phyloP scores from a whole-genome alignment of 352 stramenopile species.

The Bremia lactucae region DNA sequence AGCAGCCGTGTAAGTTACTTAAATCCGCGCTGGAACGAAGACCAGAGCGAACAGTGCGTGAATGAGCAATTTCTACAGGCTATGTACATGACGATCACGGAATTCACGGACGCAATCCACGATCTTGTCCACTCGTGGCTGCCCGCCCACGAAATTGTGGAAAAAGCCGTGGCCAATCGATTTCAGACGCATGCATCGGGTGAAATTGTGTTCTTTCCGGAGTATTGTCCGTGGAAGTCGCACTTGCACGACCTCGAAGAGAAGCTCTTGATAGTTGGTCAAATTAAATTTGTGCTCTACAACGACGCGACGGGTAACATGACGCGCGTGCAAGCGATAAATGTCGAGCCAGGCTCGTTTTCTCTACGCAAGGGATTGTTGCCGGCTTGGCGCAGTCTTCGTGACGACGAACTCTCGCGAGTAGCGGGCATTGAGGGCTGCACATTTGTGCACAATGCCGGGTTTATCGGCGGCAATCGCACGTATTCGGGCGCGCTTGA shows the following conservation, averaged over 20 bases:
- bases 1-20: slow-evolving; percentile 85
- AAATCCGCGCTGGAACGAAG: slow-evolving; percentile 96
- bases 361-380: slow-evolving; percentile 87
- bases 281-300: slow-evolving; percentile 98
- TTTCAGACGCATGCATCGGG: slow-evolving; percentile 86
- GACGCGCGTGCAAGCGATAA: slow-evolving; percentile 94
- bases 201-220: slow-evolving; percentile 89
- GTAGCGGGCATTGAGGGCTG: slow-evolving; percentile 87
- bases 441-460: slow-evolving; percentile 96
- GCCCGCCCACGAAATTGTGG: slow-evolving; percentile 88
- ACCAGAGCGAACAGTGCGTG: slow-evolving; percentile 51
- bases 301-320: slow-evolving; percentile 87
- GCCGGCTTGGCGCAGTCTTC: slow-evolving; percentile 89
- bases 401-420: slow-evolving; percentile 87
- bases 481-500: slow-evolving; percentile 91
- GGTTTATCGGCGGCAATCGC: slow-evolving; percentile 97
- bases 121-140: slow-evolving; percentile 91
- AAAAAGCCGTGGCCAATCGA: slow-evolving; percentile 80
- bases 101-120: slow-evolving; percentile 89
- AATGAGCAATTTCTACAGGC: slow-evolving; percentile 93
- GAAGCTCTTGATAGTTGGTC: slow-evolving; percentile 65
- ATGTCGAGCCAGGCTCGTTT: slow-evolving; percentile 89
- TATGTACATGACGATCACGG: slow-evolving; percentile 89
- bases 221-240: slow-evolving; percentile 92
- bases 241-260: slow-evolving; percentile 96